Evolutionary conservation across 352 stramenopile genomes (phyloP).

Genomic region (Achlya hypogyna): DNA sequence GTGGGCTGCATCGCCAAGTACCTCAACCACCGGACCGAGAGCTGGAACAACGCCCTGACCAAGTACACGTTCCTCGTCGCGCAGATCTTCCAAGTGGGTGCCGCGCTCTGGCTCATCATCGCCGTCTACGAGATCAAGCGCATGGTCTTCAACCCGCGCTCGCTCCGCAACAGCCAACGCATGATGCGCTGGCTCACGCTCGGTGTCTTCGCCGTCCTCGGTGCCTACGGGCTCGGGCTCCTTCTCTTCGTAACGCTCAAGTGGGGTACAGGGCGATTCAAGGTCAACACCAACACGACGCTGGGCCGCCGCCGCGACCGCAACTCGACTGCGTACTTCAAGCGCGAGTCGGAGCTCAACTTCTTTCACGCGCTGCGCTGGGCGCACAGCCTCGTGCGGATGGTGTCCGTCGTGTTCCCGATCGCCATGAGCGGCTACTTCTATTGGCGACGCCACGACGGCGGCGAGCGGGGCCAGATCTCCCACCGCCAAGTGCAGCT

Average conservation of each 20-base stretch:
- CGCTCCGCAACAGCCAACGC: not conserved
- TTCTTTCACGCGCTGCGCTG: not conserved
- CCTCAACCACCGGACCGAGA: not conserved
- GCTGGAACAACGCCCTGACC: not conserved
- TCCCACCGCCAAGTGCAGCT: not conserved
- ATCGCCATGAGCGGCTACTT: not conserved
- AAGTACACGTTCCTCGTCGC: constrained; percentile 9
- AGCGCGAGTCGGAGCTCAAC: not conserved
- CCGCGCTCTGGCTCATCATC: constrained; percentile 8
- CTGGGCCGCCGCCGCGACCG: not conserved
- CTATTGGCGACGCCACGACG: not conserved
- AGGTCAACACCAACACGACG: not conserved
- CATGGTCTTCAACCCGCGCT: not conserved
- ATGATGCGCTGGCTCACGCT: not conserved
- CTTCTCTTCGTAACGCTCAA: not conserved
- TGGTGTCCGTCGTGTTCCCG: not conserved
- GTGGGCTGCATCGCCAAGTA: constrained; percentile 1
- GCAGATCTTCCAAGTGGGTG: constrained; percentile 2
- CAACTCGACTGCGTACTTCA: not conserved
- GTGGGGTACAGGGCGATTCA: not conserved
- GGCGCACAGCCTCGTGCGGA: not conserved
- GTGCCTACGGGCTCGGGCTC: not conserved
- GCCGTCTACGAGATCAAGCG: constrained; percentile 16
- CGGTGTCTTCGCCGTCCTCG: not conserved
- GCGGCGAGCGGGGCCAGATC: not conserved